Evolutionary conservation across 495 filamentous ascomycete genomes (phyloP).

Genomic region (Daldinia concentrica): DNA sequence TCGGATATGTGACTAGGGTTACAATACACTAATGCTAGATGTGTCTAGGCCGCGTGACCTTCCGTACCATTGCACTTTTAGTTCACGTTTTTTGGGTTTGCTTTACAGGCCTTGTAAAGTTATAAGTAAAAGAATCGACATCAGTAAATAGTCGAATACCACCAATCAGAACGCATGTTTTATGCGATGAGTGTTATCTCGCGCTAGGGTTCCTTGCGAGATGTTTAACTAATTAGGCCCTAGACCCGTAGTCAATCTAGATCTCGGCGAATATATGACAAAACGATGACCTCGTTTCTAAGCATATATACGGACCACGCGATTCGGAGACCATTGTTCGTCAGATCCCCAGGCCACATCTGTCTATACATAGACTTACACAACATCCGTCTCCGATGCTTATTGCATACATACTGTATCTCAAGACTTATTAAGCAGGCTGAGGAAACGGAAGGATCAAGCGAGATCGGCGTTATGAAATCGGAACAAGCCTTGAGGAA

Average conservation of each 20-base stretch:
- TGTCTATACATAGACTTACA: neutral
- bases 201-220: slow-evolving; percentile 34
- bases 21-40: slow-evolving; percentile 21
- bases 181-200: slow-evolving; percentile 48
- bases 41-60: slow-evolving; percentile 40
- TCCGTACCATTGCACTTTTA: slow-evolving; percentile 27
- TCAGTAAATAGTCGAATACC: slow-evolving; percentile 46
- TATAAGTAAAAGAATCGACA: slow-evolving; percentile 58
- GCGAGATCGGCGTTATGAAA: slow-evolving; percentile 9
- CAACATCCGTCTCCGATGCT: neutral
- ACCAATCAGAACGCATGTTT: slow-evolving; percentile 49
- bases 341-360: neutral
- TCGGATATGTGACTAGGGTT: slow-evolving; percentile 22
- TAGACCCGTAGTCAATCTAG: slow-evolving; percentile 36
- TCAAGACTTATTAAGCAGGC: neutral
- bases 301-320: slow-evolving; percentile 21
- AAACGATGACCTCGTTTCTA: slow-evolving; percentile 18
- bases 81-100: slow-evolving; percentile 3
- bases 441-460: neutral
- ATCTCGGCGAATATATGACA: slow-evolving; percentile 43
- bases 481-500: slow-evolving; percentile 3
- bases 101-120: slow-evolving; percentile 32
- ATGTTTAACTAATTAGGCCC: slow-evolving; percentile 28
- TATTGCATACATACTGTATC: neutral
- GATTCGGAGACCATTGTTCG: slow-evolving; percentile 3